These are phyloP conservation scores for Solanum tarijense DNA, from an alignment of 257 asterid genomes.

Conservation along the genomic window DNA sequence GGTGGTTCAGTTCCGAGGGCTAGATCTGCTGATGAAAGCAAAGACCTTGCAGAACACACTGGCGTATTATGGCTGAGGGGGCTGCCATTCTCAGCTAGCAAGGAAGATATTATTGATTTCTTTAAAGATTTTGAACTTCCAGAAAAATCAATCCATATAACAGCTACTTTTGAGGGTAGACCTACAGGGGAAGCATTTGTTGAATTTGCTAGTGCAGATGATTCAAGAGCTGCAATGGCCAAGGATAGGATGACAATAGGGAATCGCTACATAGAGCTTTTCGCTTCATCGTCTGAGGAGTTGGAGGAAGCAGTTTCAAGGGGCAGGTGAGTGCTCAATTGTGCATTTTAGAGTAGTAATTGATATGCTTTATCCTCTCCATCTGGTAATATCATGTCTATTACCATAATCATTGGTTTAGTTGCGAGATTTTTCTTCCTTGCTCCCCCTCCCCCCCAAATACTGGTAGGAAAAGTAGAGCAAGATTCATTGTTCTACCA, in stretches of 20 bases:
- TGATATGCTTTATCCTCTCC: neutral
- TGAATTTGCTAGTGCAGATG: constrained; percentile 79
- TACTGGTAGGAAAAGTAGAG: neutral
- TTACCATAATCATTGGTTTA: neutral
- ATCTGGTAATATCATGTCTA: neutral
- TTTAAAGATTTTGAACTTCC: constrained; percentile 62
- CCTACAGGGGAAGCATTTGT: constrained; percentile 95
- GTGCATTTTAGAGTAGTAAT: neutral
- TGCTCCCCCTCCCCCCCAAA: neutral
- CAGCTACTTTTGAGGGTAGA: constrained; percentile 72
- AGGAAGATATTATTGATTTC: constrained; percentile 61
- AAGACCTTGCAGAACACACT: constrained; percentile 72
- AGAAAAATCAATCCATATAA: constrained; percentile 64
- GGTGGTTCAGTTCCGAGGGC: constrained; percentile 67
- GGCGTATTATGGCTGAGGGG: constrained; percentile 87
- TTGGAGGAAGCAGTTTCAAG: constrained; percentile 79
- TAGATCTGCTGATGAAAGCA: constrained; percentile 58
- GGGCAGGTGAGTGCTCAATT: constrained; percentile 52
- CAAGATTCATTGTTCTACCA: neutral
- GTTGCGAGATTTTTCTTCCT: neutral
- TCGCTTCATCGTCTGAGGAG: constrained; percentile 81
- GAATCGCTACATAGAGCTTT: constrained; percentile 77
- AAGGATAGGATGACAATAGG: constrained; percentile 89
- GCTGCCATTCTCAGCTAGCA: constrained; percentile 72
- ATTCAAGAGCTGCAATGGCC: constrained; percentile 79